A percentile compares a stretch with the other conserved stretches of the same genome.
phyloP scores from a whole-genome alignment of 2,329 filamentous ascomycete species.

The Penicillium sp. region DNA sequence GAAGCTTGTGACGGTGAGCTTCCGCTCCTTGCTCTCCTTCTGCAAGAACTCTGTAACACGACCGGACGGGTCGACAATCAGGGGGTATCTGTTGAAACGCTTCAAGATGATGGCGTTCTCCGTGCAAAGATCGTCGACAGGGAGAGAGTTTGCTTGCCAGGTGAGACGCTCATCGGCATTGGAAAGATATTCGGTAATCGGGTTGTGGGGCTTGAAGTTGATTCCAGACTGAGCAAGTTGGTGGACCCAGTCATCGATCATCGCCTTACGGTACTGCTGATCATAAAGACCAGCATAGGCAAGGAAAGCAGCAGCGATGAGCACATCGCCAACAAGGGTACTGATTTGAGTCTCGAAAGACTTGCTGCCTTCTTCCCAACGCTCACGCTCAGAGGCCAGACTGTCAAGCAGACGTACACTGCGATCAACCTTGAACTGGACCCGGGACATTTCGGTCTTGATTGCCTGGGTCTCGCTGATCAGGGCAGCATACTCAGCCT shows the following conservation, averaged over 20 bases:
- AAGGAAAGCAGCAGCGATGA: conserved; percentile 95
- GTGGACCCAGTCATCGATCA: conserved; percentile 97
- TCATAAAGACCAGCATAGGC: conserved; percentile 97
- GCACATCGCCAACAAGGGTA: conserved; percentile 92
- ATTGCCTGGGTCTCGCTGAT: conserved; percentile 98
- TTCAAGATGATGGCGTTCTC: conserved; percentile 98
- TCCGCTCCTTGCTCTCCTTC: conserved; percentile 90
- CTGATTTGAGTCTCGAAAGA: conserved; percentile 98
- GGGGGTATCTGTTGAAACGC: conserved; percentile 96
- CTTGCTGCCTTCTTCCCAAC: conserved; percentile 97
- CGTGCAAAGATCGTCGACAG: conserved; percentile 96
- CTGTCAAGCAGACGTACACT: conserved; percentile 94
- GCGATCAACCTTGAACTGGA: conserved; percentile 97
- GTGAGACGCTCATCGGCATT: conserved; percentile 92
- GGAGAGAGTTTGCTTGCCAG: conserved; percentile 93
- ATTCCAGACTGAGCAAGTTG: conserved; percentile 94
- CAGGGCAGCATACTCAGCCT: conserved; percentile 91
- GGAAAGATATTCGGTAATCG: conserved; percentile 93
- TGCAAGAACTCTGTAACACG: conserved; percentile 93
- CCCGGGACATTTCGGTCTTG: conserved; percentile 93
- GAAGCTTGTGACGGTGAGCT: conserved; percentile 96
- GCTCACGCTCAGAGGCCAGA: conserved; percentile 86
- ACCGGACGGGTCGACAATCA: conserved; percentile 97
- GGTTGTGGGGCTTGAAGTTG: conserved; percentile 89
- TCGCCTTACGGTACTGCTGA: conserved; percentile 95